phyloP scores from a whole-genome alignment of 2,329 filamentous ascomycete species.

The Geoglossum cookeanum region DNA sequence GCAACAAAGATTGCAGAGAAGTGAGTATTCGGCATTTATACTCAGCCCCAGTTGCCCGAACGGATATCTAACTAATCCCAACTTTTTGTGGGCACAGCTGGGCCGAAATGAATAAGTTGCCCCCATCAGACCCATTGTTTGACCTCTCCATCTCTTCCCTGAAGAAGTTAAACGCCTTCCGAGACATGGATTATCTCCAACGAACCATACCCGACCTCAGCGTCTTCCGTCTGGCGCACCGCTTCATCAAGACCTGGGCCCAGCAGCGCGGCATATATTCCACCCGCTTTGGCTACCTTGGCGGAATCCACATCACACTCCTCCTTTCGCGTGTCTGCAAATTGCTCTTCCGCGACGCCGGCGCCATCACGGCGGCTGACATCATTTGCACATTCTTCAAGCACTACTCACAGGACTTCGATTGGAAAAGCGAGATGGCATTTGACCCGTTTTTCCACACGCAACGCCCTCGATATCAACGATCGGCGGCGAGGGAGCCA shows the following conservation, averaged over 20 bases:
- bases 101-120: conserved; percentile 22
- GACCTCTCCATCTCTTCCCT: conserved; percentile 35
- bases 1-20: conserved; percentile 34
- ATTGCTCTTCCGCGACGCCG: conserved; percentile 22
- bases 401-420: conserved; percentile 37
- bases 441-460: conserved; percentile 38
- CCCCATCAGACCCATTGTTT: conserved; percentile 34
- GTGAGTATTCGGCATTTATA: conserved; percentile 11
- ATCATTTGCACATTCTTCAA: conserved; percentile 41
- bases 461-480: conserved; percentile 11
- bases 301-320: conserved; percentile 41
- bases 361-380: conserved; percentile 20
- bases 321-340: conserved; percentile 38
- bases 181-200: conserved; percentile 39
- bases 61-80: neutral
- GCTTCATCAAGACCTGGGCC: conserved; percentile 43
- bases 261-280: conserved; percentile 42
- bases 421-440: conserved; percentile 36
- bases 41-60: neutral
- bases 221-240: conserved; percentile 36
- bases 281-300: conserved; percentile 43
- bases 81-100: conserved; percentile 15
- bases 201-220: conserved; percentile 23
- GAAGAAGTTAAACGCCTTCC: conserved; percentile 42
- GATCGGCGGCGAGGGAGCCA: conserved; percentile 30